Conservation (phyloP, 2,329 filamentous ascomycete species). For the Cladosporium phlei region DNA sequence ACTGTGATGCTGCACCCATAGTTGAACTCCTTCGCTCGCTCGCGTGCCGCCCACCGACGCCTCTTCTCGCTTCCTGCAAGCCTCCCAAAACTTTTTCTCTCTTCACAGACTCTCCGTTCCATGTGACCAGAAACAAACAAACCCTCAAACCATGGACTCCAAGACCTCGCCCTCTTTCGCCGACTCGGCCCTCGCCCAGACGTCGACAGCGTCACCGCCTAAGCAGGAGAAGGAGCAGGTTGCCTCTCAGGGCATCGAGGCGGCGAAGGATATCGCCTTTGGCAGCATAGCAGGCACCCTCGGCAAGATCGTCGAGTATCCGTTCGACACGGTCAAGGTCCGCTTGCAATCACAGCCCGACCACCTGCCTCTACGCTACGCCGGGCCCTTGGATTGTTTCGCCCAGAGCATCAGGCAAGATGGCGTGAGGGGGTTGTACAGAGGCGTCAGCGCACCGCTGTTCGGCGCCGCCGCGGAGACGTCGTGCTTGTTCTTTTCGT, state of each 20-base stretch:
- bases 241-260: conserved; percentile 53
- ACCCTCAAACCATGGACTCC: conserved; percentile 16
- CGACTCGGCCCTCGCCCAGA: conserved; percentile 10
- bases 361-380: conserved; percentile 73
- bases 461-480: conserved; percentile 89
- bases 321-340: conserved; percentile 97
- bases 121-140: conserved; percentile 12
- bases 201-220: background rate
- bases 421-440: conserved; percentile 78
- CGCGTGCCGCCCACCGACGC: no score
- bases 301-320: conserved; percentile 96
- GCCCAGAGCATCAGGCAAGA: conserved; percentile 74
- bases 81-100: background rate
- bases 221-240: conserved; percentile 14
- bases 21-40: conserved; percentile 15
- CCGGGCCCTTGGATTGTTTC: conserved; percentile 88
- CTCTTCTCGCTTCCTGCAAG: conserved; percentile 8
- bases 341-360: conserved; percentile 93
- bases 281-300: conserved; percentile 87
- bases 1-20: conserved; percentile 36
- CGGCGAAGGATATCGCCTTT: conserved; percentile 79
- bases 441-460: conserved; percentile 86
- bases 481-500: conserved; percentile 88
- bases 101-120: conserved; percentile 1
- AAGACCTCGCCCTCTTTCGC: conserved; percentile 16